Percentiles rank a stretch among this genome's conserved stretches.
phyloP scores from a whole-genome alignment of 1,284 basidiomycete species.

The Lentinula novae-zelandiae region DNA sequence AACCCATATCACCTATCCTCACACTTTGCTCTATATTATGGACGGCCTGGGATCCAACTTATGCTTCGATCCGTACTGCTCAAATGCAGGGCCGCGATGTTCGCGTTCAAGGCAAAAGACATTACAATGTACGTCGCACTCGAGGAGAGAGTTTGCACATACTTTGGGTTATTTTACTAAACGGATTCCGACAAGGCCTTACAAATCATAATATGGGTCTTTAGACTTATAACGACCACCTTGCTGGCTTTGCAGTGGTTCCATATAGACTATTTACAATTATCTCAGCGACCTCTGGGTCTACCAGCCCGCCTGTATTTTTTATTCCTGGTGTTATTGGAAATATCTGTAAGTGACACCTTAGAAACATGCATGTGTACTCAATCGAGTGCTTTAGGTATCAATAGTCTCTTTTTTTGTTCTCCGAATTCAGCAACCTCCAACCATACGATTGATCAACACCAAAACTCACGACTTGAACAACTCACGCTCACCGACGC shows the following conservation, averaged over 20 bases:
- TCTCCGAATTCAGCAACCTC: conserved; percentile 60
- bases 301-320: conserved; percentile 41
- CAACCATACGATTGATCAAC: conserved; percentile 62
- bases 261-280: conserved; percentile 34
- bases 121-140: conserved; percentile 52
- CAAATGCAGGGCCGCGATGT: conserved; percentile 66
- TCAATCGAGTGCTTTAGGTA: conserved; percentile 33
- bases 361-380: conserved; percentile 5
- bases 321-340: conserved; percentile 37
- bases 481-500: conserved; percentile 35
- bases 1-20: conserved; percentile 45
- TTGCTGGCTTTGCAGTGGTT: conserved; percentile 42
- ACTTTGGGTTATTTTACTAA: not conserved
- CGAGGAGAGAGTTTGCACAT: too few species aligned
- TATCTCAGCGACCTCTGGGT: conserved; percentile 32
- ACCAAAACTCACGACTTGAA: conserved; percentile 35
- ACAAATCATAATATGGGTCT: conserved; percentile 56
- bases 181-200: conserved; percentile 37
- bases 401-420: conserved; percentile 45
- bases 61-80: conserved; percentile 51
- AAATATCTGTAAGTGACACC: conserved; percentile 45
- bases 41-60: conserved; percentile 77
- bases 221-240: conserved; percentile 48
- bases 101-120: conserved; percentile 54
- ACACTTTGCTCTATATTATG: conserved; percentile 58